Conservation (phyloP, 2,329 filamentous ascomycete genomes). For the Sphaceloma murrayae region DNA sequence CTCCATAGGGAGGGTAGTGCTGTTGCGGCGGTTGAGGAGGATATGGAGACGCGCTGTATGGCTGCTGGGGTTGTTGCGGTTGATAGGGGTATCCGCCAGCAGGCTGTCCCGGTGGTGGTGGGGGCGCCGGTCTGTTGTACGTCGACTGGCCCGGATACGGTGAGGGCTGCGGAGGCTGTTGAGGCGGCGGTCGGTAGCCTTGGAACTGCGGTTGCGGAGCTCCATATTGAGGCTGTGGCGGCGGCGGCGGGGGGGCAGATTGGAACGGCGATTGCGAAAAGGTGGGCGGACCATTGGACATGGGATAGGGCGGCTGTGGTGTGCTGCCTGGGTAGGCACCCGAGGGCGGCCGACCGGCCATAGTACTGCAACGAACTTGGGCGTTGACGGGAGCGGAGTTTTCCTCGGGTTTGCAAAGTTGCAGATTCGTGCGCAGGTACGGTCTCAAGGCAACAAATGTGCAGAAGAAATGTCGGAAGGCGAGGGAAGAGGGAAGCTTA, state of each 20-base stretch:
- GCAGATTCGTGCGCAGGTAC: no score
- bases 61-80: constrained; percentile 4
- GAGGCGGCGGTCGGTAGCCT: constrained; percentile 27
- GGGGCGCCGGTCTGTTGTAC: constrained; percentile 33
- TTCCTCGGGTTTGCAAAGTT: no score
- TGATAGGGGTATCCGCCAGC: constrained; percentile 22
- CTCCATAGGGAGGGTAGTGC: constrained; percentile 20
- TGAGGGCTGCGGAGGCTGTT: constrained; percentile 28
- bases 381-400: no score
- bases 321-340: constrained; percentile 24
- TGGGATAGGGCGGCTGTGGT: constrained; percentile 33
- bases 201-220: constrained; percentile 24
- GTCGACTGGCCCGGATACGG: constrained; percentile 14
- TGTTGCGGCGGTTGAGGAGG: constrained; percentile 17
- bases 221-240: constrained; percentile 23
- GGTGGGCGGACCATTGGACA: constrained; percentile 32
- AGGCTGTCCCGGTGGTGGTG: constrained; percentile 23
- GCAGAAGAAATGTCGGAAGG: neutral
- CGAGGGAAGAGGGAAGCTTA: constrained; percentile 14
- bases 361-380: no score
- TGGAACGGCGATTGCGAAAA: constrained; percentile 21
- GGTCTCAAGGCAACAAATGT: no score
- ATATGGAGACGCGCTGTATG: constrained; percentile 7
- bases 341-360: constrained; percentile 12
- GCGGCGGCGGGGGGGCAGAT: constrained; percentile 19